Percentiles rank a stretch among this genome's conserved stretches.
Evolutionary conservation across 2,329 filamentous ascomycete species (phyloP).

Genomic region (Scedosporium apiospermum): DNA sequence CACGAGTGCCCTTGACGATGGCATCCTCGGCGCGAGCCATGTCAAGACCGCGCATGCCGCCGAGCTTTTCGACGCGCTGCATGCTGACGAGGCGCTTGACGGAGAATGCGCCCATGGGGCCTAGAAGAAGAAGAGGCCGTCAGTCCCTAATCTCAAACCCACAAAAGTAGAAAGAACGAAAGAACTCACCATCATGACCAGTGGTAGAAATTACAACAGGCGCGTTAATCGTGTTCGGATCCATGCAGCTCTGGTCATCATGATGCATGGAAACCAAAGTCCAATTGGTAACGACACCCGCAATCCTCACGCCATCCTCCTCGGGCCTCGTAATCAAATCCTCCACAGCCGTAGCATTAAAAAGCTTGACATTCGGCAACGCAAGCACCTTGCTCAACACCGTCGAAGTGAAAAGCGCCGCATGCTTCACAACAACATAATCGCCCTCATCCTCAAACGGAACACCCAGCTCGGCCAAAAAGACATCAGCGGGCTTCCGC

Average conservation of each 20-base stretch:
- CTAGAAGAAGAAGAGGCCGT: not conserved
- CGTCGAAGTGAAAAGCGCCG: constrained; percentile 83
- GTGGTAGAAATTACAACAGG: constrained; percentile 83
- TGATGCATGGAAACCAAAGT: constrained; percentile 82
- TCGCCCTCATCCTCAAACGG: constrained; percentile 81
- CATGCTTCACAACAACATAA: constrained; percentile 90
- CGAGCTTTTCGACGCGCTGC: constrained; percentile 71
- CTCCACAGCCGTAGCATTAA: constrained; percentile 89
- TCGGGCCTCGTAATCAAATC: constrained; percentile 76
- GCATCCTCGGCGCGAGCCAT: constrained; percentile 90
- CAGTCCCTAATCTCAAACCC: not conserved
- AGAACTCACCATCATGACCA: constrained; percentile 60
- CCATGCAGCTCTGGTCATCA: constrained; percentile 90
- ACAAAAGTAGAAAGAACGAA: not conserved
- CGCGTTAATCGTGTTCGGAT: constrained; percentile 93
- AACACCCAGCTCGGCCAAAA: constrained; percentile 72
- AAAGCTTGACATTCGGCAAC: constrained; percentile 90
- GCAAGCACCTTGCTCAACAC: constrained; percentile 72
- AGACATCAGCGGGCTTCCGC: constrained; percentile 82
- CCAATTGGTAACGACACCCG: constrained; percentile 93
- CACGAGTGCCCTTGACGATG: constrained; percentile 84
- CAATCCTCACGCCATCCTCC: constrained; percentile 54
- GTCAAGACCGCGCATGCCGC: constrained; percentile 86
- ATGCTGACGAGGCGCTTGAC: constrained; percentile 88
- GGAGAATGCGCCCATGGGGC: constrained; percentile 80